Percentiles rank a stretch among this genome's conserved stretches.
Conservation (phyloP, 2,329 filamentous ascomycete species). For the Beauveria medogensis region DNA sequence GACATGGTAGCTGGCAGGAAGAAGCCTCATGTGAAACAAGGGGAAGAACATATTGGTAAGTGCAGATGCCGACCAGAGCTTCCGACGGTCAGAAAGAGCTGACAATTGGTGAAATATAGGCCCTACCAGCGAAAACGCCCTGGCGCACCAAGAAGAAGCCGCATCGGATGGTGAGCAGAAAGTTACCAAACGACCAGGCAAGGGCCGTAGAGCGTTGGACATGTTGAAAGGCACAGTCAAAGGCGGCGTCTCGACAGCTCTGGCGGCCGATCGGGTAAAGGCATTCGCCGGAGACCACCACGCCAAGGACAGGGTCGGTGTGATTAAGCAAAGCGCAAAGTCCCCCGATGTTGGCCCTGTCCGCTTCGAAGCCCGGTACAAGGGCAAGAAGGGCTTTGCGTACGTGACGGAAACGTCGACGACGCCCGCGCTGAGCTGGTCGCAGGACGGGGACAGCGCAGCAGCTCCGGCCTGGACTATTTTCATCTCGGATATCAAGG, state of each 20-base stretch:
- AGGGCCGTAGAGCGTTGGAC: background rate
- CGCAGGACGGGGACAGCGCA: slow-evolving; percentile 41
- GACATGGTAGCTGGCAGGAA: background rate
- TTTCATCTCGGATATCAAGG: slow-evolving; percentile 59
- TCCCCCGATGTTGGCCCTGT: slow-evolving; percentile 49
- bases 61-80: background rate
- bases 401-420: slow-evolving; percentile 62
- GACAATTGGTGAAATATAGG: background rate
- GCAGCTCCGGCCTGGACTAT: slow-evolving; percentile 59
- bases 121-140: background rate
- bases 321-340: slow-evolving; percentile 44
- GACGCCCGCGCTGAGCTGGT: slow-evolving; percentile 59
- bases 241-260: slow-evolving; percentile 61
- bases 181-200: background rate
- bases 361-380: slow-evolving; percentile 65
- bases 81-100: background rate
- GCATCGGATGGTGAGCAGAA: background rate
- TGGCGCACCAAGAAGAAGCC: background rate
- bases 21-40: background rate
- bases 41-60: background rate
- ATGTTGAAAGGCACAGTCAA: slow-evolving; percentile 65
- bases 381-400: slow-evolving; percentile 63
- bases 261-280: slow-evolving; percentile 63
- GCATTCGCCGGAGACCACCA: slow-evolving; percentile 50
- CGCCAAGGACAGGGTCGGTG: slow-evolving; percentile 64